A percentile compares a stretch with the other conserved stretches of the same genome.
Evolutionary conservation across 2,329 filamentous ascomycete genomes (phyloP).

Genomic region (Colletotrichum graminicola): DNA sequence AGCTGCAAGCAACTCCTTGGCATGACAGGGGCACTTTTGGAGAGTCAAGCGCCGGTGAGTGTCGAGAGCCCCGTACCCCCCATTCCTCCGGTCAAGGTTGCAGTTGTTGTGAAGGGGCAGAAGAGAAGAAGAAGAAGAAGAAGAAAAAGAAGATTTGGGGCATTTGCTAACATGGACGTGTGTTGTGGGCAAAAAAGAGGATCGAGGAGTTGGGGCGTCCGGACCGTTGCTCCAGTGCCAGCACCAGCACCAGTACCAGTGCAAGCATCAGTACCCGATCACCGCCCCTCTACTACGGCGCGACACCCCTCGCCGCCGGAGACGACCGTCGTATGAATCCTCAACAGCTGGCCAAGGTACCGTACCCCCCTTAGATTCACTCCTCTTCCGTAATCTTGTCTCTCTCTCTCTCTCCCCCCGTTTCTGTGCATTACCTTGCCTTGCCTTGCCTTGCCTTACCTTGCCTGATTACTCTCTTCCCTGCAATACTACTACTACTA

Average conservation of each 20-base stretch:
- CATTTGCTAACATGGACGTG: conserved; percentile 29
- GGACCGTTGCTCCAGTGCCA: conserved; percentile 37
- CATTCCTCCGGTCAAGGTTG: neutral
- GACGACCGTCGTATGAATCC: conserved; percentile 59
- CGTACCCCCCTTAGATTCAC: conserved; percentile 25
- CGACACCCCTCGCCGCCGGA: conserved; percentile 53
- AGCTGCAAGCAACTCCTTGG: conserved; percentile 44
- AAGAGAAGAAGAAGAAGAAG: neutral
- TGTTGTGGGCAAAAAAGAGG: conserved; percentile 32
- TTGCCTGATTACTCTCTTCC: conserved; percentile 20
- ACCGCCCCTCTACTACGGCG: conserved; percentile 46
- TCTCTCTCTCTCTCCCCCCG: neutral
- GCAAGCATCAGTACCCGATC: conserved; percentile 48
- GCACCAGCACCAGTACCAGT: conserved; percentile 39
- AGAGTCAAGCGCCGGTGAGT: conserved; percentile 42
- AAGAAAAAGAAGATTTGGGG: conserved; percentile 9
- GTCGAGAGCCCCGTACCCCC: conserved; percentile 1
- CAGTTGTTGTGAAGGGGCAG: neutral
- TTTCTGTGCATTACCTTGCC: conserved; percentile 14
- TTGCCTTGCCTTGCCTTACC: conserved; percentile 8
- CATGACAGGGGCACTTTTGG: conserved; percentile 48
- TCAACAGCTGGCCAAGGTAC: conserved; percentile 59
- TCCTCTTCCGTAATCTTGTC: conserved; percentile 4
- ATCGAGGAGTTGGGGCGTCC: conserved; percentile 40
- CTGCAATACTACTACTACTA: conserved; percentile 27